phyloP scores from a whole-genome alignment of 2,329 filamentous ascomycete genomes.

The Aspergillus alliaceus region DNA sequence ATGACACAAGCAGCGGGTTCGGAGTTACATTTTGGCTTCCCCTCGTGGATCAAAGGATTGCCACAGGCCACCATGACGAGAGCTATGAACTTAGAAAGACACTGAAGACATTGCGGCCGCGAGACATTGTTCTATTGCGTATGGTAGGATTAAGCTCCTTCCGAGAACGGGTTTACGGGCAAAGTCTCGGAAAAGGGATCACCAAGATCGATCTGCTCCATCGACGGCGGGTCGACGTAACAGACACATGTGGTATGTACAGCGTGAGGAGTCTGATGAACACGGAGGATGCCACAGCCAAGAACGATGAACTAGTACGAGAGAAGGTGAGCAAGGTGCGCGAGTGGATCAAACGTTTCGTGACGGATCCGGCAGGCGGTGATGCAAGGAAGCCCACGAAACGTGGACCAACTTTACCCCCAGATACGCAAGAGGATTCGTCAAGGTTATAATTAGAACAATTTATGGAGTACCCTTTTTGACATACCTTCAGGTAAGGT shows the following conservation, averaged over 20 bases:
- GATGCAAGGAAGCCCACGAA: slow-evolving; percentile 2
- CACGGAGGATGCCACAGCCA: slow-evolving; percentile 13
- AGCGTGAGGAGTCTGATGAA: slow-evolving; percentile 48
- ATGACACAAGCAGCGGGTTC: slow-evolving; percentile 81
- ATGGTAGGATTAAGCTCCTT: slow-evolving; percentile 80
- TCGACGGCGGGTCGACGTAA: slow-evolving; percentile 53
- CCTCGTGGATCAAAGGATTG: slow-evolving; percentile 25
- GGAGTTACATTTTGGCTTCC: slow-evolving; percentile 80
- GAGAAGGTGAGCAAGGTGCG: slow-evolving; percentile 67
- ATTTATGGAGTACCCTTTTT: neutral
- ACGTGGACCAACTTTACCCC: slow-evolving; percentile 13
- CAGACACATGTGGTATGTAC: slow-evolving; percentile 59
- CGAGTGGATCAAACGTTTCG: slow-evolving; percentile 72
- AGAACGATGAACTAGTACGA: slow-evolving; percentile 50
- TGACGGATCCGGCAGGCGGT: slow-evolving; percentile 33
- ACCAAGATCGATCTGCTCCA: slow-evolving; percentile 70
- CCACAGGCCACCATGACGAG: slow-evolving; percentile 7
- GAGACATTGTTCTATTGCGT: slow-evolving; percentile 76
- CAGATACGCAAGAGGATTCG: slow-evolving; percentile 15
- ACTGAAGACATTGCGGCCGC: slow-evolving; percentile 56
- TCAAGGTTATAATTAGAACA: slow-evolving; percentile 18
- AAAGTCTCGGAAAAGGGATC: slow-evolving; percentile 71
- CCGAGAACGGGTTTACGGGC: slow-evolving; percentile 75
- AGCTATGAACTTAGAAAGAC: slow-evolving; percentile 39
- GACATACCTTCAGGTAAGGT: neutral